Evolutionary conservation across 768 basidiomycete species (phyloP), one percentile per base, ranked within the genome.

Genomic region (Lactarius tabidus): DNA sequence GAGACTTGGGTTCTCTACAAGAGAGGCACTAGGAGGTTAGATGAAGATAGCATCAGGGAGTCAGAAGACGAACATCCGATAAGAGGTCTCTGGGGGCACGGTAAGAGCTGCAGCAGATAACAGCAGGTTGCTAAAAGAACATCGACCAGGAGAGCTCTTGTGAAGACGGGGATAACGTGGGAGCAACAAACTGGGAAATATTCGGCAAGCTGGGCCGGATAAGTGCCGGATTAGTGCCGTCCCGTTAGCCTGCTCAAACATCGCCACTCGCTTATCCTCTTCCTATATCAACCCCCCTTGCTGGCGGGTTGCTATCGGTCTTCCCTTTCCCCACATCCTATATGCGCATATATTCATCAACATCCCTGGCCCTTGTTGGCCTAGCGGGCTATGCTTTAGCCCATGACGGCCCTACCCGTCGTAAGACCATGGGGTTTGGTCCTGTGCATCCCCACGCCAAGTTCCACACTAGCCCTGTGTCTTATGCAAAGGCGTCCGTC

Each of bases 361-460:
- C 55, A 1, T 57, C 64, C 2, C 64, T 71, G 26, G 68, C 62
- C 58, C 59, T 71, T 29, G 45, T 71, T 5, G 67, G 67, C 66
- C 71, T 71, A 17, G 54, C 71, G n/a, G 64, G 65, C 62, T 60
- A 52, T 23, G 26, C 63, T 1, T 9, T 65, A 1, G 70, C 71
- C 14, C 66, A 69, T 57, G 41, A 56, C 6, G 65, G 57, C 38
- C 63, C 65, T n/a, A 72, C 79, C 18, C 77, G 76, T 60, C 86
- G 95, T 72, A 97, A 98, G 88, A 85, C 95, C 0, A 83, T 98
- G 62, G 87, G 88, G 28, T 97, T 96, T 73, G 95, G 95, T 1
- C 93, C 94, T 6, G 77, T 81, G 20, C 88, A 88, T 67, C 84
- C 86, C 5, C 88, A 93, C 70, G 88, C 89, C 7, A 83, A 83